These are phyloP conservation scores for Mitragyna speciosa DNA, from an alignment of 257 asterid genomes.

Conservation along the genomic window DNA sequence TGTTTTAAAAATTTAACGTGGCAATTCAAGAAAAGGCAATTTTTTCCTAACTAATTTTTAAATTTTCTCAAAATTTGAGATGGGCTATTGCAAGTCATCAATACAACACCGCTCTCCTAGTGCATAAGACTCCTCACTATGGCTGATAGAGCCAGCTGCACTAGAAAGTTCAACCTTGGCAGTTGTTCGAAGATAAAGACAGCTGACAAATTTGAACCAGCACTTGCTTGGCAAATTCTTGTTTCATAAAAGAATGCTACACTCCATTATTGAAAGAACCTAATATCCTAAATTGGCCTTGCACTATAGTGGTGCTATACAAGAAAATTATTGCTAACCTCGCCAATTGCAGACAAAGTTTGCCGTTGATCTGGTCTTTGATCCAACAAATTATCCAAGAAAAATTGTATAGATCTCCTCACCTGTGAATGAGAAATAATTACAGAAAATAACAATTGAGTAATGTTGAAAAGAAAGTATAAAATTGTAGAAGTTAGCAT, in stretches of 20 bases:
- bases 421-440: conserved; percentile 45
- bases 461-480: conserved; percentile 4
- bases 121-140: neutral
- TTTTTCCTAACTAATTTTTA: neutral
- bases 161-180: neutral
- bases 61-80: neutral
- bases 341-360: conserved; percentile 92
- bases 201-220: neutral
- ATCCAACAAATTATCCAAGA: conserved; percentile 85
- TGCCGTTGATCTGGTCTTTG: conserved; percentile 91
- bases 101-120: neutral
- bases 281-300: neutral
- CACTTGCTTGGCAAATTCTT: neutral
- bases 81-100: neutral
- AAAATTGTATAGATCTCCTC: conserved; percentile 89
- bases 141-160: neutral
- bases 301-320: neutral
- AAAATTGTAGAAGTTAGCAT: neutral
- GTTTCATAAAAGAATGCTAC: neutral
- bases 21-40: neutral
- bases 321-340: conserved; percentile 41
- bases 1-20: neutral
- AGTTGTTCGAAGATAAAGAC: neutral
- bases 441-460: conserved; percentile 1
- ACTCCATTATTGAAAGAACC: neutral